These are phyloP conservation scores for Seminavis robusta DNA, from an alignment of 108 stramenopile species.

Conservation along the genomic window DNA sequence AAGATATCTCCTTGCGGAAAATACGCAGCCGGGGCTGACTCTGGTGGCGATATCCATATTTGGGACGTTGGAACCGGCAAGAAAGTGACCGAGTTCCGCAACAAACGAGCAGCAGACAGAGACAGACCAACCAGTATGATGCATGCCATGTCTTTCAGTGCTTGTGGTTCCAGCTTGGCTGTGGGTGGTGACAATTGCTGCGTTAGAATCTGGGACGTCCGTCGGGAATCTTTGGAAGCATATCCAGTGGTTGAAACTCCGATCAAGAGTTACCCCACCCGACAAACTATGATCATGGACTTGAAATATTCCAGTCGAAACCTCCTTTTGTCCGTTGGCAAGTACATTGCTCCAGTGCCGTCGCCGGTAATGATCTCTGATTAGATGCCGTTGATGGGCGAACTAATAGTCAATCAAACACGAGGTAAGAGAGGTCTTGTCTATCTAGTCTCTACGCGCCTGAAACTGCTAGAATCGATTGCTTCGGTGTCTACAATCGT, in stretches of 20 bases:
- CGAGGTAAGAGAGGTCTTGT: too few species aligned
- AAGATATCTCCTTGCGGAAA: constrained; percentile 68
- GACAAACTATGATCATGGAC: constrained; percentile 60
- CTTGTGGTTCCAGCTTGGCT: constrained; percentile 78
- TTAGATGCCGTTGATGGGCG: too few species aligned
- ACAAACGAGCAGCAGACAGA: constrained; percentile 4
- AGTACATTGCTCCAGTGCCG: constrained; percentile 41
- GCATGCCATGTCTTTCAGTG: constrained; percentile 67
- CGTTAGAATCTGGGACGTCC: constrained; percentile 83
- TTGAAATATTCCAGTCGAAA: constrained; percentile 82
- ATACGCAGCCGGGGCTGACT: constrained; percentile 73
- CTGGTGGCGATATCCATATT: constrained; percentile 59
- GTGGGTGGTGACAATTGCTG: constrained; percentile 74
- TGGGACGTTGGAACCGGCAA: constrained; percentile 86
- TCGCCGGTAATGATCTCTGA: not conserved
- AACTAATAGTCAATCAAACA: too few species aligned
- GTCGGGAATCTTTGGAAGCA: constrained; percentile 15
- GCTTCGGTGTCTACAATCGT: too few species aligned
- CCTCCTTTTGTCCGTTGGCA: constrained; percentile 73
- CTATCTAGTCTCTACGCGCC: too few species aligned
- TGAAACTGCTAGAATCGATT: too few species aligned
- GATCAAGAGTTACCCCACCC: constrained; percentile 29
- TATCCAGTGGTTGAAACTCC: constrained; percentile 18
- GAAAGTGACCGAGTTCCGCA: constrained; percentile 70
- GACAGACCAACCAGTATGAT: constrained; percentile 26